These are phyloP conservation scores for Bipolaris sorokiniana DNA, from an alignment of 2,329 filamentous ascomycete genomes.

Conservation along the genomic window DNA sequence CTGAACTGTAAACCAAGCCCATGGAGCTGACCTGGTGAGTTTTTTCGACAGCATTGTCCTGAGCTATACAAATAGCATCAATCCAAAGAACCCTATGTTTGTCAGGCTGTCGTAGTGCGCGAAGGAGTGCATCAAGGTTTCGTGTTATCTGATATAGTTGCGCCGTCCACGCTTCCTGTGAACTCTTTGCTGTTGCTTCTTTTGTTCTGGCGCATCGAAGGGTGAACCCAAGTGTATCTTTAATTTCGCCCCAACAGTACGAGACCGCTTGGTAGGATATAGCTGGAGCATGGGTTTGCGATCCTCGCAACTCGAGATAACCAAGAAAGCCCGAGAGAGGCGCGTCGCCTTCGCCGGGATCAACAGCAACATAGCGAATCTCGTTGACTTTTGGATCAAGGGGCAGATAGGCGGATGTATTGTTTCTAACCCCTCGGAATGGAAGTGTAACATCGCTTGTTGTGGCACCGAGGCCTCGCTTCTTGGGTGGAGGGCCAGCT, in stretches of 20 bases:
- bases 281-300: neutral
- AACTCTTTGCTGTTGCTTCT: neutral
- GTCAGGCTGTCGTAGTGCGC: neutral
- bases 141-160: neutral
- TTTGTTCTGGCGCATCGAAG: neutral
- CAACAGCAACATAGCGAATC: neutral
- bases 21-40: neutral
- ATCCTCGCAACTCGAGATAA: neutral
- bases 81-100: neutral
- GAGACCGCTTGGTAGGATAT: neutral
- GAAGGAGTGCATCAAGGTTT: neutral
- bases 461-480: neutral
- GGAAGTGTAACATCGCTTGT: neutral
- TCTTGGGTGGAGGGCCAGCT: neutral
- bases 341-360: neutral
- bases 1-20: neutral
- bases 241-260: neutral
- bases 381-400: slow-evolving; percentile 1
- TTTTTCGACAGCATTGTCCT: neutral
- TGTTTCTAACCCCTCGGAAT: neutral
- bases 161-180: neutral
- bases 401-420: neutral
- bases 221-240: neutral
- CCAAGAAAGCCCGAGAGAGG: slow-evolving; percentile 1
- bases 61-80: neutral